Base-by-base conservation (phyloP, 78 protist species). In the Trichosphaerium sp. region DNA sequence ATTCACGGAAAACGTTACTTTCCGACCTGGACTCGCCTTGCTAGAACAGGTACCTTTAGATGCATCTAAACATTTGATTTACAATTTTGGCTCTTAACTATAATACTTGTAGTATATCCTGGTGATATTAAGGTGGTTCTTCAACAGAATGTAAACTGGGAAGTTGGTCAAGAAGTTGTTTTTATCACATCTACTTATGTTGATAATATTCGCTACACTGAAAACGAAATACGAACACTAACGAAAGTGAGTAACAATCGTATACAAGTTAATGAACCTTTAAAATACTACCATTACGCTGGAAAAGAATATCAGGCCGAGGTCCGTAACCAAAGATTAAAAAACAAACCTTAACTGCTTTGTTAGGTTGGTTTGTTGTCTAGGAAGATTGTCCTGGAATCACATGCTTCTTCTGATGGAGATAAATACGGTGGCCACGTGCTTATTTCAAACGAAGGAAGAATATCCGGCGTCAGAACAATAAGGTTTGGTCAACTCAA, bases 231-330 rank as follows among this genome's bases (percentile, higher is more conserved):
- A 1, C 23, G 34, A 35, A 39, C 69, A 0, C 68, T 70, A 6
- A 40, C 49, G 0, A 71, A 67, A 14, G 74, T 73, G 41, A 37
- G 65, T 35, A 74, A 58, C n/a, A 40, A 25, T 25, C 37, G 25
- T 34, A 26, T 61, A 25, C 52, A 37, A 31, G 73, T 79, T 21
- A 62, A 48, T 0, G 4, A 12, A n/a, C 83, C 84, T 34, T 34
- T 75, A 26, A 51, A 28, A 11, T 69, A 39, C 23, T 12, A 28
- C 8, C 88, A 86, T 78, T 71, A 42, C 42, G 82, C 74, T 35
- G 82, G 55, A 26, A 49, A 41, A 41, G 91, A 71, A 41, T 86
- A 76, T 42, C 92, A 82, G 52, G 84, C 75, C 1, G 88, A 86
- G 59, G n/a, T n/a, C n/a, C n/a, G n/a, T n/a, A n/a, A n/a, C n/a